These are phyloP conservation scores for Yamadazyma dendronema DNA, from an alignment of 1,139 yeast genomes.

Conservation along the genomic window DNA sequence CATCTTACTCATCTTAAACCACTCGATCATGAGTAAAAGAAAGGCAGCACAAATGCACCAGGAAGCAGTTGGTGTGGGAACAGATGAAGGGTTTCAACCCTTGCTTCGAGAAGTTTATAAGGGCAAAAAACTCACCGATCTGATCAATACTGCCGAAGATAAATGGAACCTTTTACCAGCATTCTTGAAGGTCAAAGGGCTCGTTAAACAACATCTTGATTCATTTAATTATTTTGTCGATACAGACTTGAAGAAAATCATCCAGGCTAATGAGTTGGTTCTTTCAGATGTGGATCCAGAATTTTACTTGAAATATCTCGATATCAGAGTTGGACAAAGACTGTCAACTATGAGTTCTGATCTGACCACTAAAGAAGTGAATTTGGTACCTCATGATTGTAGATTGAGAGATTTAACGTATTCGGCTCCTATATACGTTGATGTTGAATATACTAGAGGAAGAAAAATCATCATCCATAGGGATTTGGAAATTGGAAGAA, in stretches of 20 bases:
- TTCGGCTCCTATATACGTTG: conserved; percentile 95
- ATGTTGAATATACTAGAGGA: conserved; percentile 95
- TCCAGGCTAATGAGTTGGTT: conserved; percentile 84
- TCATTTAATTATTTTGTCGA: conserved; percentile 96
- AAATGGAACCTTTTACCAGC: conserved; percentile 97
- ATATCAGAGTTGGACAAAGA: conserved; percentile 82
- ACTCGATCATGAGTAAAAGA: conserved; percentile 17
- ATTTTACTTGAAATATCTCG: conserved; percentile 86
- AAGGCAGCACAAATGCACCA: conserved; percentile 16
- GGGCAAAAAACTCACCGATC: conserved; percentile 85
- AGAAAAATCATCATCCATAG: conserved; percentile 85
- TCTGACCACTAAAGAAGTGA: conserved; percentile 52
- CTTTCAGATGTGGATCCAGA: conserved; percentile 96
- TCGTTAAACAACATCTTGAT: conserved; percentile 95
- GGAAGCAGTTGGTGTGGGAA: conserved; percentile 7
- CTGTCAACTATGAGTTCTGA: conserved; percentile 46
- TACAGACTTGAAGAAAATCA: conserved; percentile 86
- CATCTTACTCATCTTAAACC: too few relatives aligned
- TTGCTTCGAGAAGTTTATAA: conserved; percentile 76
- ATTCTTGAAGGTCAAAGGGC: conserved; percentile 89
- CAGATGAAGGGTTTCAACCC: conserved; percentile 65
- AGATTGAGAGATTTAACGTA: conserved; percentile 92
- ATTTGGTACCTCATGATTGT: conserved; percentile 94
- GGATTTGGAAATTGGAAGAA: conserved; percentile 91
- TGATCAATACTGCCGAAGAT: conserved; percentile 85